Base-by-base conservation (phyloP, 2,329 filamentous ascomycete genomes). In the Pseudocercospora vitis region DNA sequence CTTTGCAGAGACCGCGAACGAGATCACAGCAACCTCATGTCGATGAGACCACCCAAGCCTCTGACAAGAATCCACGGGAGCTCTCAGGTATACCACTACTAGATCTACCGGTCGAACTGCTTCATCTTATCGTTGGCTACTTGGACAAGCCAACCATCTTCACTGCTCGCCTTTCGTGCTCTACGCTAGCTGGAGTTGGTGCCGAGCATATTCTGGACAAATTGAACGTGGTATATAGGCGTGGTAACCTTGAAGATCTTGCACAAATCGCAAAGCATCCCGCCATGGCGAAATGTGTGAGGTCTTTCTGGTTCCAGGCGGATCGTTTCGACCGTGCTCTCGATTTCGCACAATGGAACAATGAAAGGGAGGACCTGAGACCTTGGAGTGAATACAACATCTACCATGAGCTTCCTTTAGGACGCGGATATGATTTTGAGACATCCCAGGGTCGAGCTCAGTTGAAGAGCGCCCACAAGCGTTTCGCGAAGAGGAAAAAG, bases 91-190 rank as follows among this genome's bases (percentile, higher is more conserved):
- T 28, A 47, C 16, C 49, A 26, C 18, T 28, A 6, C 21, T 37
- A 8, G 29, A 31, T 18, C 39, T 37, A n/a, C 49, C 49, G 12
- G 12, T 31, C 16, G 39, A 46, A n/a, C 39, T 46, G 11, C 40
- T 46, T 11, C 49, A 46, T 23, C 8, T 14, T 4, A 35, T 52
- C 3, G 45, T 45, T 31, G 39, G 16, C 21, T 14, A 26, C 11
- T n/a, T 52, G 39, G 40, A 52, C 33, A 29, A 32, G 7, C 2
- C 14, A 4, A 29, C 24, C n/a, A 31, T 45, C 23, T 29, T 9
- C 19, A 19, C 11, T 29, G 42, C 42, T 8, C 42, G 42, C 4
- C 18, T 14, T 7, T 14, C 42, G 12, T 45, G 42, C 42, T 8
- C 16, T 14, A 14, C 21, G 7, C 8, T 45, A 24, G 42, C 42